Base-by-base conservation (phyloP, 495 filamentous ascomycete species). In the Aspergillus carlsbadensis region DNA sequence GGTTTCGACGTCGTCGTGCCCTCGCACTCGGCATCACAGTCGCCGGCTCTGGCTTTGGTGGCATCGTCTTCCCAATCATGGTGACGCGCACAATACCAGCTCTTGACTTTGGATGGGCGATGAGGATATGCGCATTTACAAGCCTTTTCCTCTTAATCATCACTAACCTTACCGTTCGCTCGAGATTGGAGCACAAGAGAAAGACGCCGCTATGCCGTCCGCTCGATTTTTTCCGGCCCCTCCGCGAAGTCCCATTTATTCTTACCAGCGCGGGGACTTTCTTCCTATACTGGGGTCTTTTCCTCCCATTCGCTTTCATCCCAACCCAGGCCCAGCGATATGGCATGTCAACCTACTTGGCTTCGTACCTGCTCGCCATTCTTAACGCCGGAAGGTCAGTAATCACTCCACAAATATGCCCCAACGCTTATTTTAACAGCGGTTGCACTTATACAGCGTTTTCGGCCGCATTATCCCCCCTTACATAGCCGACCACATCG, bases 401-500 rank as follows among this genome's bases (percentile, higher is more conserved):
- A 10, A 5, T 5, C 10, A 42, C 26, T 24, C n/a, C 17, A 35
- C 10, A 18, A 10, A 21, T 3, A 37, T 10, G 3, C 31, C 20
- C 36, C 37, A n/a, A n/a, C n/a, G n/a, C n/a, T n/a, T n/a, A n/a
- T n/a, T n/a, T n/a, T n/a, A n/a, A n/a, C n/a, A n/a, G n/a, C n/a
- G n/a, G n/a, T n/a, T n/a, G n/a, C n/a, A n/a, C n/a, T n/a, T n/a
- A n/a, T n/a, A n/a, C n/a, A 81, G 84, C 55, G 80, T 91, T 54
- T 78, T 87, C 43, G 89, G 89, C n/a, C 83, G 89, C 45, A 89
- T 88, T 45, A 57, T 89, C 8, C 88, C 88, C 2, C 86, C 86
- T n/a, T 81, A 83, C 60, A 45, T 87, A 15, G 89, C 85, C 37
- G 90, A 94, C 67, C 83, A 80, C 57, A 36, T 89, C 33, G 90